These are phyloP conservation scores for Pulveroboletus sp. DNA, from an alignment of 768 basidiomycete genomes.

Conservation along the genomic window DNA sequence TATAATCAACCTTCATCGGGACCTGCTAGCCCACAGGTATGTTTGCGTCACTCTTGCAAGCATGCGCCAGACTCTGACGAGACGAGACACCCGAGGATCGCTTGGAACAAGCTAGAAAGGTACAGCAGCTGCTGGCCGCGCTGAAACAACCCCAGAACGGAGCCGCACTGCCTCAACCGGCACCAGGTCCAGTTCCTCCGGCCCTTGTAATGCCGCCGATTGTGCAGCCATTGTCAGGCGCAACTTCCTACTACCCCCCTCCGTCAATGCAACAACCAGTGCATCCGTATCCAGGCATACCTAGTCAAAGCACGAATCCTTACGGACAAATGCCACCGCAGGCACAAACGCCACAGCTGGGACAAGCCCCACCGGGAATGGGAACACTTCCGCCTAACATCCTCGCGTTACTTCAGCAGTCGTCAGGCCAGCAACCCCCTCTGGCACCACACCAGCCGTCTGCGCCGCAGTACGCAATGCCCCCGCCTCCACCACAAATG, in stretches of 20 bases:
- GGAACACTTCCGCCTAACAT: slow-evolving; percentile 60
- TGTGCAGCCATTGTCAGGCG: slow-evolving; percentile 23
- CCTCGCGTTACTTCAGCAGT: slow-evolving; percentile 60
- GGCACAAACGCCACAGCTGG: slow-evolving; percentile 27
- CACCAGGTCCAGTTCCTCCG: slow-evolving; percentile 35
- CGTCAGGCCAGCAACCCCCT: slow-evolving; percentile 34
- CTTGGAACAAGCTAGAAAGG: slow-evolving; percentile 81
- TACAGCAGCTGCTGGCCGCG: slow-evolving; percentile 80
- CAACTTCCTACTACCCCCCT: slow-evolving; percentile 42
- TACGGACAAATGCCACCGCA: slow-evolving; percentile 30
- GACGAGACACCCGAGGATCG: slow-evolving; percentile 54
- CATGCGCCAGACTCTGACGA: not conserved
- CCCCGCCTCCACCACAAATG: slow-evolving; percentile 37
- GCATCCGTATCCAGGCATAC: slow-evolving; percentile 21
- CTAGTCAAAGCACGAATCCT: slow-evolving; percentile 18
- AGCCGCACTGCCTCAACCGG: slow-evolving; percentile 19
- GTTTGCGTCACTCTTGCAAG: slow-evolving; percentile 8
- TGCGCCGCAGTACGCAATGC: slow-evolving; percentile 34
- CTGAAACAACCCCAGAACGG: slow-evolving; percentile 63
- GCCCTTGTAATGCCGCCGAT: slow-evolving; percentile 34
- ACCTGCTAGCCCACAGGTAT: slow-evolving; percentile 26
- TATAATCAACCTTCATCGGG: slow-evolving; percentile 25
- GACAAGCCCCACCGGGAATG: slow-evolving; percentile 33
- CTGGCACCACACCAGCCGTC: slow-evolving; percentile 30
- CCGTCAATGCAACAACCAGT: slow-evolving; percentile 30